phyloP scores from a whole-genome alignment of 192 early-diverging fungal genomes.

The Obelidium mucronatum region DNA sequence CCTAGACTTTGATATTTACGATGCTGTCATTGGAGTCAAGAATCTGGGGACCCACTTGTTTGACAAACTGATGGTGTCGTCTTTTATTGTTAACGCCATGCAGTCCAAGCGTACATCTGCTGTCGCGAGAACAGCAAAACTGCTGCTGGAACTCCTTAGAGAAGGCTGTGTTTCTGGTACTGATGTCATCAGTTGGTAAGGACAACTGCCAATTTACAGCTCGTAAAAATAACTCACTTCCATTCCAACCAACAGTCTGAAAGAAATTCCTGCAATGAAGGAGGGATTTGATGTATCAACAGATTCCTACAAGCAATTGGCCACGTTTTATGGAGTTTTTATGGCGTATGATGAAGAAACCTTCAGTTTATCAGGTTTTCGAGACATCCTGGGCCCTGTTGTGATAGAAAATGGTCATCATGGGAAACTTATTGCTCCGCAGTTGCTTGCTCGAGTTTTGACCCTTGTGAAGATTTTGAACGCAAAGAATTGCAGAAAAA shows the following conservation, averaged over 20 bases:
- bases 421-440: not conserved
- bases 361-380: not conserved
- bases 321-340: constrained; percentile 1
- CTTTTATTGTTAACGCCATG: not conserved
- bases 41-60: not conserved
- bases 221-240: not conserved
- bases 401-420: not conserved
- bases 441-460: not conserved
- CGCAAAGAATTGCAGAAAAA: not conserved
- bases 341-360: not conserved
- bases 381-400: not conserved
- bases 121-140: constrained; percentile 5
- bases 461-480: constrained; percentile 5
- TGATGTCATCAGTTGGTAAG: not conserved
- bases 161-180: not conserved
- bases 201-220: not conserved
- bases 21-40: not conserved
- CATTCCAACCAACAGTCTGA: not conserved
- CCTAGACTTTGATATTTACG: not conserved
- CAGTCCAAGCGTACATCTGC: not conserved
- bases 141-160: not conserved
- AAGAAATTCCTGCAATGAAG: not conserved
- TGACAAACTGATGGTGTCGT: not conserved
- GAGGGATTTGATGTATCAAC: not conserved
- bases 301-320: not conserved